Conservation (phyloP, 2,329 filamentous ascomycete species). For the Fusarium sp. region DNA sequence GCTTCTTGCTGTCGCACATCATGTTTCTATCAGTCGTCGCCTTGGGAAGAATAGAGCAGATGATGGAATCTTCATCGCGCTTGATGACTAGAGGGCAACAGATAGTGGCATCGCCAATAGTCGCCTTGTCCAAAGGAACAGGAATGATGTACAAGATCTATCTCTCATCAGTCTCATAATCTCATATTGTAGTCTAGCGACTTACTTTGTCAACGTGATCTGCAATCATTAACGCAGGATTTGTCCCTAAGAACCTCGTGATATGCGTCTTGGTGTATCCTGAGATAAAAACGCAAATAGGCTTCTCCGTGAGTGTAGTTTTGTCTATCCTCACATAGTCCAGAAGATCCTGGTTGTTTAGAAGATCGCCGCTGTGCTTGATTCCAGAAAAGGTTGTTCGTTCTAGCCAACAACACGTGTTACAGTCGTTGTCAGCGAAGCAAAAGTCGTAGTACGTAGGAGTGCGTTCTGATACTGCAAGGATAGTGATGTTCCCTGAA, state of each 20-base stretch:
- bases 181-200: accelerated
- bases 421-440: background rate
- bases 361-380: constrained; percentile 1
- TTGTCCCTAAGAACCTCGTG: background rate
- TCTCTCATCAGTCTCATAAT: background rate
- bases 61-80: background rate
- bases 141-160: constrained; percentile 11
- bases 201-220: constrained; percentile 12
- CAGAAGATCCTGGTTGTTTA: background rate
- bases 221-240: background rate
- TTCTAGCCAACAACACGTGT: background rate
- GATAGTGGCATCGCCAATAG: background rate
- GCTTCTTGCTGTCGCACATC: background rate
- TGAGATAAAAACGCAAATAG: constrained; percentile 8
- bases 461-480: background rate
- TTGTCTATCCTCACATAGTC: constrained; percentile 1
- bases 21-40: background rate
- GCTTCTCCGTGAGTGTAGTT: background rate
- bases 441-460: constrained; percentile 21
- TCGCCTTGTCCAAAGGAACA: constrained; percentile 8
- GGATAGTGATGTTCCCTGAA: background rate
- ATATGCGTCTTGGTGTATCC: background rate
- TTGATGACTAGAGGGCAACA: constrained; percentile 17
- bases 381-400: background rate
- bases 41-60: constrained; percentile 4